Base-by-base conservation (phyloP, 805 yeast genomes). In the Monosporozyma servazzii region DNA sequence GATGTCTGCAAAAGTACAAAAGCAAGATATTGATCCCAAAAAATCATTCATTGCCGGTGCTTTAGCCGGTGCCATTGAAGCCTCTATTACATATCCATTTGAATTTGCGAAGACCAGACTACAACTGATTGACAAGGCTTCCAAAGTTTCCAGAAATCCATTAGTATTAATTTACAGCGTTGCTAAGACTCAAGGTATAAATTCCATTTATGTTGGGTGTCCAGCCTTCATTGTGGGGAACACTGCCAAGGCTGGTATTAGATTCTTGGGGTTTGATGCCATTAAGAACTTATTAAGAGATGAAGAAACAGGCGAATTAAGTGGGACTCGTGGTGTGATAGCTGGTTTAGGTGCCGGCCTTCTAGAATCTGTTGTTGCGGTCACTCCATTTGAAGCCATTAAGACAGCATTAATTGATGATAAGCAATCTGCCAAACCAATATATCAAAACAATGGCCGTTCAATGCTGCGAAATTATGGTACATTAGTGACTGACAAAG, bases 331-430 rank as follows among this genome's bases (percentile, higher is more conserved):
- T 62, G 98, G 98, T 58, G 95, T 90, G 5, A 53, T 91, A 31
- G 99, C 99, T 1, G 99, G 99, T n/a, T 73, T 93, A 44, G 97
- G 98, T 47, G 99, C 99, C 2, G 99, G 99, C 37, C 77, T 90
- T 45, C 69, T 91, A 54, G 99, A 91, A 66, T 84, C 95, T 52
- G 84, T 89, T 27, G 75, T 90, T 45, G 98, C 98, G 0, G 96
- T 93, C 47, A 91, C 99, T 0, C 99, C 99, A 2, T 89, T 90
- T 51, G 99, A 91, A 69, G 95, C 96, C 36, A 88, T 91, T 69
- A 91, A 91, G 66, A 91, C 98, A 0, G 96, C 95, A 0, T 76
- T 90, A 70, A 93, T 91, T 58, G 99, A 91, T 71, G 99, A 91
- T 66, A 88, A 84, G 58, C 95, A 85, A 68, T 62, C 84, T 5